Evolutionary conservation across 2,329 filamentous ascomycete species (phyloP).

Genomic region (Hypoxylon sp.): DNA sequence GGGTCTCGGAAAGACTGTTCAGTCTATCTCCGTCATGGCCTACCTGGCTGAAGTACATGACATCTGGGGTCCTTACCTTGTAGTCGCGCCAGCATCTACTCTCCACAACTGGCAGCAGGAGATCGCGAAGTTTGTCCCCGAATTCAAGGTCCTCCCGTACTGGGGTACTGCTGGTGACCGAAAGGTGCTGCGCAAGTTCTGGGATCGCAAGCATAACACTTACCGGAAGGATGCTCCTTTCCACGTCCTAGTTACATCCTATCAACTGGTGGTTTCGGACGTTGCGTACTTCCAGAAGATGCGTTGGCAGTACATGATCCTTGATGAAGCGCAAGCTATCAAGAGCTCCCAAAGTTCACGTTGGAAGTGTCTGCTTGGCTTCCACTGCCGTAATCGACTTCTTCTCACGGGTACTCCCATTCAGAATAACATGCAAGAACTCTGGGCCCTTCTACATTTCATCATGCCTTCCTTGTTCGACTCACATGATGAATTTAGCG

Average conservation of each 20-base stretch:
- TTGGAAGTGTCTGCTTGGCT: conserved; percentile 95
- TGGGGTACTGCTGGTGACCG: conserved; percentile 96
- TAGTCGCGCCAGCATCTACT: conserved; percentile 95
- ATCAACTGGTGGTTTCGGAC: conserved; percentile 96
- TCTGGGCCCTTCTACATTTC: conserved; percentile 98
- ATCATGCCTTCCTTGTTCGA: conserved; percentile 99
- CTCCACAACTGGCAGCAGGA: conserved; percentile 99
- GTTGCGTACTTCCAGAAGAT: conserved; percentile 99
- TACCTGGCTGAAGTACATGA: conserved; percentile 98
- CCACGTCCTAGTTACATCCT: conserved; percentile 96
- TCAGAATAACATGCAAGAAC: conserved; percentile 99
- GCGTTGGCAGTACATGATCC: conserved; percentile 99
- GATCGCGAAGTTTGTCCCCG: conserved; percentile 93
- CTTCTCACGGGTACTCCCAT: conserved; percentile 97
- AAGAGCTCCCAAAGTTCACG: conserved; percentile 96
- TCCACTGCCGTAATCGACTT: conserved; percentile 95
- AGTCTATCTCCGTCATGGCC: conserved; percentile 99
- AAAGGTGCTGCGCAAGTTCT: conserved; percentile 97
- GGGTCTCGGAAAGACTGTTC: conserved; percentile 99
- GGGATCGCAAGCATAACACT: conserved; percentile 97
- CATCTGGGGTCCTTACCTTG: conserved; percentile 97
- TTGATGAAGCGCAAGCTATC: conserved; percentile 98
- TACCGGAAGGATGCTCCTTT: conserved; percentile 95
- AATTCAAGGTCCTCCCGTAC: conserved; percentile 95
- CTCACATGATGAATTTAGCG: conserved; percentile 91